Percentiles rank a stretch among this genome's conserved stretches.
Conservation (phyloP, 2,329 filamentous ascomycete genomes). For the Thielaviopsis euricoi region DNA sequence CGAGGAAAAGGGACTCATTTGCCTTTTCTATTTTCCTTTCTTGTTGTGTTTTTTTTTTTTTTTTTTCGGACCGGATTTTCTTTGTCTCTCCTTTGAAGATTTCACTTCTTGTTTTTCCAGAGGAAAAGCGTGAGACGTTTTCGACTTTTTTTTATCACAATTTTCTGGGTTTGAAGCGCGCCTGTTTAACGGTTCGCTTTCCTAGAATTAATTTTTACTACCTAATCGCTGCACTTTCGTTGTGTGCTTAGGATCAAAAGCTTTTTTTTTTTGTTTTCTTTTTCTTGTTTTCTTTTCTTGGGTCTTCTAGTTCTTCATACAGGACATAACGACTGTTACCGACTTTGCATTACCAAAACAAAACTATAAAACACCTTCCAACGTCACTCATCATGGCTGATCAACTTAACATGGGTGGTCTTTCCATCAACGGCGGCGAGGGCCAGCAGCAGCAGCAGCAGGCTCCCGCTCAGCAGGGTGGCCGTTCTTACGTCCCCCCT, state of each 20-base stretch:
- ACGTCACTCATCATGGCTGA: conserved; percentile 50
- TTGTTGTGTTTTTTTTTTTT: conserved; percentile 5
- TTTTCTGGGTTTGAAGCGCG: conserved; percentile 6
- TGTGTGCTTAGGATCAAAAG: background rate
- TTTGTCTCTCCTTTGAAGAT: conserved; percentile 13
- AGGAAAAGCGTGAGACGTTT: conserved; percentile 23
- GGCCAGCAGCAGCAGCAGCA: conserved; percentile 14
- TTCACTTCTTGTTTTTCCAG: conserved; percentile 29
- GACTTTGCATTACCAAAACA: background rate
- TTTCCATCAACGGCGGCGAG: conserved; percentile 26
- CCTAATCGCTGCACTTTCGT: background rate
- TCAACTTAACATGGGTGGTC: conserved; percentile 66
- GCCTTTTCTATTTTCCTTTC: conserved; percentile 9
- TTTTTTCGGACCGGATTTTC: conserved; percentile 12
- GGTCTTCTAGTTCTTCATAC: conserved; percentile 4
- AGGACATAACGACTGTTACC: background rate
- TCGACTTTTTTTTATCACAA: conserved; percentile 25
- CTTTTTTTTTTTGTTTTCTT: background rate
- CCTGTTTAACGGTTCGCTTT: conserved; percentile 9
- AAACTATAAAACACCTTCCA: conserved; percentile 13
- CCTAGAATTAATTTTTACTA: background rate
- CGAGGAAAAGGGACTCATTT: conserved; percentile 9
- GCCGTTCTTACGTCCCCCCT: conserved; percentile 68
- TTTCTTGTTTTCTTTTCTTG: background rate
- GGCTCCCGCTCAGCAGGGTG: conserved; percentile 11